These are phyloP conservation scores for Elsinoe fawcettii DNA, from an alignment of 2,329 filamentous ascomycete species.

Conservation along the genomic window DNA sequence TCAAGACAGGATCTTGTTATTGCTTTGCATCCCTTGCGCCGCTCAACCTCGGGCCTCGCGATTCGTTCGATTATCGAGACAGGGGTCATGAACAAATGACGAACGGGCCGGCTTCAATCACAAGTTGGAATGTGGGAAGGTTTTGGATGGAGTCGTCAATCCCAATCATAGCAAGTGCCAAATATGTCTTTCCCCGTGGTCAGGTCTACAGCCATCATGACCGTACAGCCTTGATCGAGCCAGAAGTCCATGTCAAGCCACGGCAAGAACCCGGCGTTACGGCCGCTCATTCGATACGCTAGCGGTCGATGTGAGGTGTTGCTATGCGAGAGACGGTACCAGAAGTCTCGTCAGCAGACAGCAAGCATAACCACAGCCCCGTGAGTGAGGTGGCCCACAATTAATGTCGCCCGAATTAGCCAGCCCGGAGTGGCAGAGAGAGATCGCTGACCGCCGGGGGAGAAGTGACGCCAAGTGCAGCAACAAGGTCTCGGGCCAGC, in stretches of 20 bases:
- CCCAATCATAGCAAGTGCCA: constrained; percentile 3
- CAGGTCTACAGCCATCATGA: not conserved
- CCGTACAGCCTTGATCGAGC: constrained; percentile 6
- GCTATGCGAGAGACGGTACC: constrained; percentile 8
- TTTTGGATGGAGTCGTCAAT: constrained; percentile 5
- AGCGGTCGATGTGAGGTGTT: constrained; percentile 2
- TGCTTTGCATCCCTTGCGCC: constrained; percentile 10
- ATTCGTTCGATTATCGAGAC: constrained; percentile 13
- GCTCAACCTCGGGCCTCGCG: not conserved
- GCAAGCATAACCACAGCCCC: not conserved
- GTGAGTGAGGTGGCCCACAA: not conserved
- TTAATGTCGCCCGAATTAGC: constrained; percentile 1
- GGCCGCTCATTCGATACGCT: constrained; percentile 1
- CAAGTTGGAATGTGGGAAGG: constrained; percentile 12
- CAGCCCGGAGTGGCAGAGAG: not conserved
- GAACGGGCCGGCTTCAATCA: constrained; percentile 4
- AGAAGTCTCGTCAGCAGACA: constrained; percentile 4
- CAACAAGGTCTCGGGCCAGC: constrained; percentile 10
- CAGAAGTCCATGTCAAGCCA: not conserved
- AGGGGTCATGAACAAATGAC: constrained; percentile 7
- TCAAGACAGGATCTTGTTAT: not conserved
- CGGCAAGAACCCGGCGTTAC: constrained; percentile 7
- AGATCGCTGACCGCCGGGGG: not conserved
- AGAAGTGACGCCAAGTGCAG: constrained; percentile 2
- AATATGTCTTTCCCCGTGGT: not conserved